These are phyloP conservation scores for Colletotrichum magnum DNA, from an alignment of 2,329 filamentous ascomycete species.

Conservation along the genomic window DNA sequence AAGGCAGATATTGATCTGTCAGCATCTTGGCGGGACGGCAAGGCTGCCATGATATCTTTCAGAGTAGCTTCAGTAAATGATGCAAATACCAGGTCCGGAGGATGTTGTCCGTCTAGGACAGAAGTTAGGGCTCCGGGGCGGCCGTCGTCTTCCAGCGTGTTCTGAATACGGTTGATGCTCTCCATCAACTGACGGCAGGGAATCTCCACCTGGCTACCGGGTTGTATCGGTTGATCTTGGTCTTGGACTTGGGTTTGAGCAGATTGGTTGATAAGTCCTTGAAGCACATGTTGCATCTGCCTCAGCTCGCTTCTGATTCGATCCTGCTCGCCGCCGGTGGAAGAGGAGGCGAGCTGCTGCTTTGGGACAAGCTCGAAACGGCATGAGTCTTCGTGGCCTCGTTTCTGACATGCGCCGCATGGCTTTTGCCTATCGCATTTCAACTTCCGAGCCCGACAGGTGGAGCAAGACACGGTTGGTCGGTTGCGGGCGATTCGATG, in stretches of 20 bases:
- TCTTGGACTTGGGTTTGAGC: background rate
- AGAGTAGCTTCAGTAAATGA: conserved; percentile 46
- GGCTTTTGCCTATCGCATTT: conserved; percentile 17
- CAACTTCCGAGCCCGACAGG: conserved; percentile 16
- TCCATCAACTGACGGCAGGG: conserved; percentile 9
- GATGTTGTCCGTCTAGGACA: background rate
- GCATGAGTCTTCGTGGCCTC: background rate
- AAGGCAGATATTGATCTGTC: conserved; percentile 54
- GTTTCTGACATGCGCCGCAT: conserved; percentile 5
- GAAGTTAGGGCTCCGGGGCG: conserved; percentile 14
- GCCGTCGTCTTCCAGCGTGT: conserved; percentile 45
- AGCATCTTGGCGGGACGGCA: conserved; percentile 53
- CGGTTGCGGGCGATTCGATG: too few species aligned
- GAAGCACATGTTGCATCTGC: conserved; percentile 57
- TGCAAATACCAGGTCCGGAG: conserved; percentile 50
- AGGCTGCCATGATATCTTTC: conserved; percentile 48
- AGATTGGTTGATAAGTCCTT: conserved; percentile 45
- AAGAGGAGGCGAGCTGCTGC: background rate
- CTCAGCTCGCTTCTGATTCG: conserved; percentile 55
- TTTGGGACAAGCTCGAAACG: background rate
- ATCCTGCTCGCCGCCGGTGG: conserved; percentile 36
- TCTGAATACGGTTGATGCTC: conserved; percentile 52
- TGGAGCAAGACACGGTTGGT: conserved; percentile 3
- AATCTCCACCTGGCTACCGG: background rate
- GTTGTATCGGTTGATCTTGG: background rate